Base-by-base conservation (phyloP, 352 stramenopile genomes). In the Discostella stelligera region DNA sequence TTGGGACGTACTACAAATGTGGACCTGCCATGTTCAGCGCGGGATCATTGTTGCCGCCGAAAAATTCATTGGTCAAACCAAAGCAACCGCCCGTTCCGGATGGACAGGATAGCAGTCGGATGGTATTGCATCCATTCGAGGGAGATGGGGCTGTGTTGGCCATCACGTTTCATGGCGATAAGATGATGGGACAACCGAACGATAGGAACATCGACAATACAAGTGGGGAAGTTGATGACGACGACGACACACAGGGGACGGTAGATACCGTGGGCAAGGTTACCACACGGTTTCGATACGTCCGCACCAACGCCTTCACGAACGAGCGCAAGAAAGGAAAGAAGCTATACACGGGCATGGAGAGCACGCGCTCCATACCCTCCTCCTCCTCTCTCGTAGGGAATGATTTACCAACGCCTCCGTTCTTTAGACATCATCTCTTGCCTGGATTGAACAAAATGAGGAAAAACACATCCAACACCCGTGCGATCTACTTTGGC, bases 391-490 rank as follows among this genome's bases (percentile, higher is more conserved):
- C 2, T 46, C 53, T 27, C 20, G 50, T 87, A 18, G 80, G 71
- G 20, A 91, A 91, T 75, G 87, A 93, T 59, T 56, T 89, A 0
- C 66, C 76, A 5, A 14, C 7, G 8, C 53, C 85, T 27, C 87
- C 87, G 8, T 70, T 90, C 23, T 88, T 82, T 63, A 72, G 78
- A 25, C 81, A 93, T 65, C 84, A 93, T 73, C 74, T 93, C 21
- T 71, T 86, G 27, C 71, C 80, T 21, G 87, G 87, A 44, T 65
- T 93, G 16, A 93, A 94, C 58, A 90, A 89, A 66, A 70, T 81
- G 20, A 46, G 84, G 32, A 92, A 92, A 66, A 94, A 94, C 74
- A 90, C 87, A 25, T 86, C 82, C 25, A 94, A 94, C 72, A 92
- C 83, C 11, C 72, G 89, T 39, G 61, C 79, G 18, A 70, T 94